Percentiles rank a stretch among this genome's conserved stretches.
Conservation (phyloP, 345 rosid genomes). For the Hypericum androsaemum region DNA sequence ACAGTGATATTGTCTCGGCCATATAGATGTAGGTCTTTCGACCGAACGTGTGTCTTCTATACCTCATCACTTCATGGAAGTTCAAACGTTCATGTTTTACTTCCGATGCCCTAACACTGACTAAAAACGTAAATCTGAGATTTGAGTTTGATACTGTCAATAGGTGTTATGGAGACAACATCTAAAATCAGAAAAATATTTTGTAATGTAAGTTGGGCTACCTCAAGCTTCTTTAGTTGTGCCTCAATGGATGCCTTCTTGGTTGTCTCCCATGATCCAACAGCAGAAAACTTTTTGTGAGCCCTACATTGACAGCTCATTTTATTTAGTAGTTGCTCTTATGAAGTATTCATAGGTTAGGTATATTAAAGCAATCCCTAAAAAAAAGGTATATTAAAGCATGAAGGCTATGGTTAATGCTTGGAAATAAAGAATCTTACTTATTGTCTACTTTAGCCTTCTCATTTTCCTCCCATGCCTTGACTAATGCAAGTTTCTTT, state of each 20-base stretch:
- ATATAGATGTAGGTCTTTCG: too few relatives aligned
- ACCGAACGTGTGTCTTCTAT: too few relatives aligned
- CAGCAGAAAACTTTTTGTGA: conserved; percentile 36
- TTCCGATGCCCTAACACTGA: too few relatives aligned
- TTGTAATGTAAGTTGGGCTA: conserved; percentile 8
- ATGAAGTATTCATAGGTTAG: background rate
- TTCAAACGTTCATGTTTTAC: too few relatives aligned
- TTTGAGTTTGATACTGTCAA: too few relatives aligned
- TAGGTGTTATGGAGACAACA: too few relatives aligned
- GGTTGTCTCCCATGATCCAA: conserved; percentile 55
- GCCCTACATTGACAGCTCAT: conserved; percentile 34
- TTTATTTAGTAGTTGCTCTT: too few relatives aligned
- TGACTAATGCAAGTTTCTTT: conserved; percentile 49
- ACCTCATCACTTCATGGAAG: too few relatives aligned
- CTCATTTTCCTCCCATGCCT: conserved; percentile 84
- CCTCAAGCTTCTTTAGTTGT: conserved; percentile 50
- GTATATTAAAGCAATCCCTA: too few relatives aligned
- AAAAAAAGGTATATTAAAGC: background rate
- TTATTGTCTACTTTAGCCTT: conserved; percentile 71
- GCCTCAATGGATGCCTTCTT: conserved; percentile 47
- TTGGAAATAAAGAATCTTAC: conserved; percentile 27
- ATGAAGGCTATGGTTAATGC: background rate
- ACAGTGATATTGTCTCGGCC: too few relatives aligned
- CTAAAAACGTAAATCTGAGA: too few relatives aligned
- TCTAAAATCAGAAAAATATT: too few relatives aligned